These are phyloP conservation scores for Rutstroemia sp. DNA, from an alignment of 2,329 filamentous ascomycete species.

Conservation along the genomic window DNA sequence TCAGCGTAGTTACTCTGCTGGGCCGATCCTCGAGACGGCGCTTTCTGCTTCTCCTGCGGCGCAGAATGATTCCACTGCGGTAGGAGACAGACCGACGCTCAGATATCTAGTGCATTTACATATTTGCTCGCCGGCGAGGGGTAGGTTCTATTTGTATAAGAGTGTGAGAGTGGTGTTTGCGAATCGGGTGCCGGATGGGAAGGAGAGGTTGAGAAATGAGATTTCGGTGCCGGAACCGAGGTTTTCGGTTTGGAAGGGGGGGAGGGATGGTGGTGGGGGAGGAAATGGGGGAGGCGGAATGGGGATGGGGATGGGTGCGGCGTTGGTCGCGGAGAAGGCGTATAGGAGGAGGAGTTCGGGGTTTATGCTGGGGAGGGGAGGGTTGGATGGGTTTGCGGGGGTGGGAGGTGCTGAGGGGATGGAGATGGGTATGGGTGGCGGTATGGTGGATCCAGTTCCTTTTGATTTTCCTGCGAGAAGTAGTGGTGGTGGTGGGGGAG, in stretches of 20 bases:
- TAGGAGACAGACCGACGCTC: conserved; percentile 61
- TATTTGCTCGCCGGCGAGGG: conserved; percentile 79
- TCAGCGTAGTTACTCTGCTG: conserved; percentile 86
- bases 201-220: conserved; percentile 86
- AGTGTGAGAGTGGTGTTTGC: conserved; percentile 92
- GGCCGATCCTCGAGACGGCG: conserved; percentile 63
- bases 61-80: not conserved
- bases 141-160: conserved; percentile 85
- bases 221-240: conserved; percentile 81
- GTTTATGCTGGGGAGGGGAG: conserved; percentile 27
- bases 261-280: conserved; percentile 21
- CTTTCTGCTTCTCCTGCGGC: conserved; percentile 16
- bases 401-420: not conserved
- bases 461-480: conserved; percentile 34
- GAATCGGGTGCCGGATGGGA: conserved; percentile 90
- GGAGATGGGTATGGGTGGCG: conserved; percentile 7
- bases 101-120: conserved; percentile 90
- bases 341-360: conserved; percentile 51
- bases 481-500: not conserved
- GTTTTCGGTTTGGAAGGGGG: conserved; percentile 72
- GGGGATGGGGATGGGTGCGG: conserved; percentile 33
- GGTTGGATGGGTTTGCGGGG: conserved; percentile 15
- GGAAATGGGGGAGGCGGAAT: conserved; percentile 15
- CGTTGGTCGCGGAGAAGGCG: conserved; percentile 51
- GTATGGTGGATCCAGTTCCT: conserved; percentile 40